phyloP scores from a whole-genome alignment of 345 rosid species.

The Salix caprea region DNA sequence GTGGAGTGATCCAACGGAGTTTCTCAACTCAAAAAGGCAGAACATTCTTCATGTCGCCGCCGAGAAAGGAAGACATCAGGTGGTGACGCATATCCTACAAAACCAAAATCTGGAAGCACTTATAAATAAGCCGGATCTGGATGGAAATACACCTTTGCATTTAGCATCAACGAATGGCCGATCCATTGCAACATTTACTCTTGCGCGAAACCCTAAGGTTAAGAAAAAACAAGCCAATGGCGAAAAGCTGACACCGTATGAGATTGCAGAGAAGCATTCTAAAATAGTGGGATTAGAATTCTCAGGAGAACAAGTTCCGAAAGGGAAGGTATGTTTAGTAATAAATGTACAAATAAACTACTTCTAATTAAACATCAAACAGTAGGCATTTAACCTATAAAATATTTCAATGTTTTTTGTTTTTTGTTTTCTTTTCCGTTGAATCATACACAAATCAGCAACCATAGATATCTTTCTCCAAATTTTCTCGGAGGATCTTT shows the following conservation, averaged over 20 bases:
- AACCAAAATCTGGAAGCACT: background rate
- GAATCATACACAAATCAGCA: too few species aligned
- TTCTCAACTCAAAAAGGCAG: background rate
- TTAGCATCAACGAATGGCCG: background rate
- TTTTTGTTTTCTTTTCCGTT: too few species aligned
- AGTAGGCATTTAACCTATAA: background rate
- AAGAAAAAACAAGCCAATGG: background rate
- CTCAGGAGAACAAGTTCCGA: background rate
- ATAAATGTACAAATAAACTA: background rate
- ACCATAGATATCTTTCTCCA: too few species aligned
- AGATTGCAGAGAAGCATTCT: background rate
- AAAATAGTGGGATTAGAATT: background rate
- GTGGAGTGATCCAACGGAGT: background rate
- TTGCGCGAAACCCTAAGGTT: background rate
- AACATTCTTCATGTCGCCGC: slow-evolving; percentile 9
- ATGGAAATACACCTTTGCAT: slow-evolving; percentile 9
- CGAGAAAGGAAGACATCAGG: background rate
- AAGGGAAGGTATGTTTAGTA: background rate
- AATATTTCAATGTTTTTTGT: too few species aligned
- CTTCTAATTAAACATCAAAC: background rate
- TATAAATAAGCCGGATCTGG: background rate
- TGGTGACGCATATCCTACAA: background rate
- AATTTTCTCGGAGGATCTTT: background rate
- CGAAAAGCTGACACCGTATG: background rate
- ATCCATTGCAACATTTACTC: background rate